Percentiles rank a stretch among this genome's conserved stretches.
These are phyloP conservation scores for Hydrangea macrophylla DNA, from an alignment of 148 eudicot genomes.

Conservation along the genomic window DNA sequence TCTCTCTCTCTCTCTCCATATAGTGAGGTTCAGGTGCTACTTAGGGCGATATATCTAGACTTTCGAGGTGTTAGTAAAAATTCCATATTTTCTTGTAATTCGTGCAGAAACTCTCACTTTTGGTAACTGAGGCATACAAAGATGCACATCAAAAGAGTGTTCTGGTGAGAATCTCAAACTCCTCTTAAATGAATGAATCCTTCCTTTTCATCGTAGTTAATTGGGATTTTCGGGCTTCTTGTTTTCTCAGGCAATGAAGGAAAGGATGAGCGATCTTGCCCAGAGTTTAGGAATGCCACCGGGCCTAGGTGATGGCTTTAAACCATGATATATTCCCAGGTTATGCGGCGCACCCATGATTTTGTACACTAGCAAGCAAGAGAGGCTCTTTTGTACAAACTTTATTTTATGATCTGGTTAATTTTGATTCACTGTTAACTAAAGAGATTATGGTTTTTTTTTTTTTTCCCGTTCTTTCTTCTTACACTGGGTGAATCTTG, in stretches of 20 bases:
- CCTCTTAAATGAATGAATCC: too few relatives aligned
- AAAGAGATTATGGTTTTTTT: too few relatives aligned
- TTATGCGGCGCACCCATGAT: not conserved
- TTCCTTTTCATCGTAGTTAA: not conserved
- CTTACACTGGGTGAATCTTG: too few relatives aligned
- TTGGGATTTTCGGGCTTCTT: not conserved
- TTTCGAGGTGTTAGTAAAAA: not conserved
- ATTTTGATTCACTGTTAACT: not conserved
- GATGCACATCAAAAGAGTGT: slow-evolving; percentile 97
- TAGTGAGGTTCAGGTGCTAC: slow-evolving; percentile 3
- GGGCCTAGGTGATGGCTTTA: slow-evolving; percentile 58
- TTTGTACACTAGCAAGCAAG: slow-evolving; percentile 22
- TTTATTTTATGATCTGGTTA: not conserved
- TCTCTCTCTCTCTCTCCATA: too few relatives aligned
- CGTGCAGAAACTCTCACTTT: slow-evolving; percentile 72
- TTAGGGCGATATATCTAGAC: not conserved
- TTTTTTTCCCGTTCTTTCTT: too few relatives aligned
- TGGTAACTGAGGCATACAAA: slow-evolving; percentile 88
- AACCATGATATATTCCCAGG: slow-evolving; percentile 21
- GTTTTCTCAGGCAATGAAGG: slow-evolving; percentile 73
- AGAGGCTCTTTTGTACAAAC: not conserved
- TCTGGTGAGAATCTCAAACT: slow-evolving; percentile 36
- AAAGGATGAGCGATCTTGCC: slow-evolving; percentile 77
- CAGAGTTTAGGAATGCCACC: slow-evolving; percentile 89
- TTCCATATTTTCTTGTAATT: not conserved